These are phyloP conservation scores for Pontederia crassipes DNA, from an alignment of 176 grass and related monocot species.

Conservation along the genomic window DNA sequence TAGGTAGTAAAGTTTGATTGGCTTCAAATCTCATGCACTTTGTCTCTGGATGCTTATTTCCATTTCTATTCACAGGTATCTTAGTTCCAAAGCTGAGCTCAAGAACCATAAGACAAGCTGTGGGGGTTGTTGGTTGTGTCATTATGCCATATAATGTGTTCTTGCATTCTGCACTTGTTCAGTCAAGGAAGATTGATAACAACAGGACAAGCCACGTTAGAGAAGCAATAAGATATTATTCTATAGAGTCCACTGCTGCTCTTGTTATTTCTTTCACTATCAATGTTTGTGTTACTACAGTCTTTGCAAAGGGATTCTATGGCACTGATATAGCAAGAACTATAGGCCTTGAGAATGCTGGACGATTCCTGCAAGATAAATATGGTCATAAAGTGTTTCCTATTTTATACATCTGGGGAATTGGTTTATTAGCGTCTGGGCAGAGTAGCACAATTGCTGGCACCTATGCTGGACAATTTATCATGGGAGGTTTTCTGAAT, in stretches of 20 bases:
- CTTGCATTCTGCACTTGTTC: conserved; percentile 24
- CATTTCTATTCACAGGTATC: conserved; percentile 41
- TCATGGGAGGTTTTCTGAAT: conserved; percentile 93
- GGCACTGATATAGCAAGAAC: conserved; percentile 3
- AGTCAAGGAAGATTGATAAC: conserved; percentile 10
- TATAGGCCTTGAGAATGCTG: conserved; percentile 33
- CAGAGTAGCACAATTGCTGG: conserved; percentile 93
- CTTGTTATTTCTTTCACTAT: conserved; percentile 9
- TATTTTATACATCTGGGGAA: conserved; percentile 87
- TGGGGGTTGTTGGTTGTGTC: conserved; percentile 20
- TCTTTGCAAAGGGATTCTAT: conserved; percentile 18
- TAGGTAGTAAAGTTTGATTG: conserved; percentile 29
- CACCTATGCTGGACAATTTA: conserved; percentile 85
- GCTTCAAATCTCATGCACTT: neutral
- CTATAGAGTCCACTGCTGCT: conserved; percentile 15
- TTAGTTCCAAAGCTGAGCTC: conserved; percentile 48
- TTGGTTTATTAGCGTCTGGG: conserved; percentile 80
- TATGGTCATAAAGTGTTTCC: conserved; percentile 65
- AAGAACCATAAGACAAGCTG: conserved; percentile 17
- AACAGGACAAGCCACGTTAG: conserved; percentile 1
- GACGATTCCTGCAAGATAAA: conserved; percentile 82
- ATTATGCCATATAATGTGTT: conserved; percentile 24
- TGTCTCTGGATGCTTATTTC: neutral
- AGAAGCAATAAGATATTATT: conserved; percentile 19
- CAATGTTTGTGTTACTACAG: conserved; percentile 20